Evolutionary conservation across 1,284 basidiomycete species (phyloP).

Genomic region (Spongiforma sp.): DNA sequence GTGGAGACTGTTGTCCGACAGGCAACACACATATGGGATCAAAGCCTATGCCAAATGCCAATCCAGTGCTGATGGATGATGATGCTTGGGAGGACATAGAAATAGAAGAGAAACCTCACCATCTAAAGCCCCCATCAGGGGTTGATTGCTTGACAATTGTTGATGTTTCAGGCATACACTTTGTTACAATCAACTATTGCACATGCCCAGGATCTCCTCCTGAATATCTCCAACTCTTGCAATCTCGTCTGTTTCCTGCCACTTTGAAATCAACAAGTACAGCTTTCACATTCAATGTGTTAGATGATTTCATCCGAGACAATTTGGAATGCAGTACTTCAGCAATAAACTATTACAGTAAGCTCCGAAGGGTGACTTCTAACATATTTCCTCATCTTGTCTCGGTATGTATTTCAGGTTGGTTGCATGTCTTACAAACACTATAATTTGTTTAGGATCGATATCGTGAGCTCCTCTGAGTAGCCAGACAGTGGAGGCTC

Average conservation of each 20-base stretch:
- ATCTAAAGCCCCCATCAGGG: background rate
- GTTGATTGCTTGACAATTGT: background rate
- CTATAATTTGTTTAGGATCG: slow-evolving; percentile 1
- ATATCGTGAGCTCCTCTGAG: slow-evolving; percentile 13
- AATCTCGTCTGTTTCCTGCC: background rate
- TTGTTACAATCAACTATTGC: background rate
- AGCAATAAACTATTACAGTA: slow-evolving; percentile 28
- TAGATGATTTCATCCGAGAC: slow-evolving; percentile 29
- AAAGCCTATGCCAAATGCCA: background rate
- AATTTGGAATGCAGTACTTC: slow-evolving; percentile 34
- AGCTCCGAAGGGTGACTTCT: slow-evolving; percentile 29
- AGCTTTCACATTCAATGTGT: background rate
- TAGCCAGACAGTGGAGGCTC: slow-evolving; percentile 3
- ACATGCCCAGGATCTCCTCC: slow-evolving; percentile 9
- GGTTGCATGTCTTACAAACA: background rate
- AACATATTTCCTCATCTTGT: slow-evolving; percentile 25
- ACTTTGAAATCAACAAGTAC: background rate
- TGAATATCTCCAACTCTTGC: slow-evolving; percentile 1
- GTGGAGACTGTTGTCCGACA: background rate
- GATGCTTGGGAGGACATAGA: background rate
- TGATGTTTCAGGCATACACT: background rate
- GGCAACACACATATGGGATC: background rate
- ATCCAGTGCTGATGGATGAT: background rate
- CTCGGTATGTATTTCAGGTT: slow-evolving; percentile 4
- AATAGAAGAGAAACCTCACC: background rate